phyloP scores from a whole-genome alignment of 1,139 yeast genomes.

The Pichia sp. region DNA sequence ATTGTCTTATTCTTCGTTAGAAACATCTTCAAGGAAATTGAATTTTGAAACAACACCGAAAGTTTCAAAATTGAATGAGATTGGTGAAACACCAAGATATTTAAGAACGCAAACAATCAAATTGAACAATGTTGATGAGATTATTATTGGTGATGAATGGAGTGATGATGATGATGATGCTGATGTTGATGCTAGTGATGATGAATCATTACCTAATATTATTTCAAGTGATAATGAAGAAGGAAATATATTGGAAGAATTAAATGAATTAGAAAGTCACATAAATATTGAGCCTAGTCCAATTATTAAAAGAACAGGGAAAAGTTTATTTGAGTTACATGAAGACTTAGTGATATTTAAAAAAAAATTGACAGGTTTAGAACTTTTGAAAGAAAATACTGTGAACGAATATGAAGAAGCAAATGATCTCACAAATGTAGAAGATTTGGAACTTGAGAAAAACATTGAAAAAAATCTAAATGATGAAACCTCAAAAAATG shows the following conservation, averaged over 20 bases:
- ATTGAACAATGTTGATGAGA: conserved; percentile 6
- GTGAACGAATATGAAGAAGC: conserved; percentile 17
- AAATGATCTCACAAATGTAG: conserved; percentile 10
- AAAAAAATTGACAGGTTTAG: conserved; percentile 18
- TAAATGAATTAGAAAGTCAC: not conserved
- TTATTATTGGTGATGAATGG: conserved; percentile 14
- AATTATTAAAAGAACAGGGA: conserved; percentile 19
- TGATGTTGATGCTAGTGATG: not conserved
- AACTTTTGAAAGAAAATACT: conserved; percentile 2
- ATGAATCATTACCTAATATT: not conserved
- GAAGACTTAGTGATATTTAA: conserved; percentile 30
- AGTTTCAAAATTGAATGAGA: too few relatives aligned
- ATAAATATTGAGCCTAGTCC: conserved; percentile 29
- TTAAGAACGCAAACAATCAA: conserved; percentile 8
- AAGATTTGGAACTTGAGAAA: conserved; percentile 20
- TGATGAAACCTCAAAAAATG: not conserved
- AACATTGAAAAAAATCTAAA: conserved; percentile 1
- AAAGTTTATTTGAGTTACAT: conserved; percentile 32
- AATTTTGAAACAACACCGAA: conserved; percentile 8
- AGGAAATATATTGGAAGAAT: not conserved
- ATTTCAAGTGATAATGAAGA: not conserved
- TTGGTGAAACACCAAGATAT: conserved; percentile 19
- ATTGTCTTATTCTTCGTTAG: conserved; percentile 8
- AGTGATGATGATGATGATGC: conserved; percentile 10
- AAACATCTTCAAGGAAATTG: conserved; percentile 4